Evolutionary conservation across 176 grass and related monocot genomes (phyloP).

Genomic region (Zea mays): DNA sequence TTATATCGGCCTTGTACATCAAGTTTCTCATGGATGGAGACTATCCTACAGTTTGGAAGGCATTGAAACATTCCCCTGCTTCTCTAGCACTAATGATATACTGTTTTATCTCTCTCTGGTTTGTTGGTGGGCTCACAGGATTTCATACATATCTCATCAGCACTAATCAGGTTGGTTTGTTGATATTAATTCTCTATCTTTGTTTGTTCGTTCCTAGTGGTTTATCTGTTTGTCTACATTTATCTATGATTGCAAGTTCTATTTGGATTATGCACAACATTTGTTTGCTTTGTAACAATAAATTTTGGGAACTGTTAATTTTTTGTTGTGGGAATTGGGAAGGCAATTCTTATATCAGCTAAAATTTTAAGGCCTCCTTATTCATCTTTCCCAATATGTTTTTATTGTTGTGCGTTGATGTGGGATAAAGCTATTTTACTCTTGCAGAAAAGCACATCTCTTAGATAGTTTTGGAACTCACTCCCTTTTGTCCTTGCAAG

Average conservation of each 20-base stretch:
- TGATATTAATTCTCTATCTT: neutral
- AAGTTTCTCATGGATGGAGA: constrained; percentile 78
- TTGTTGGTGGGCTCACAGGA: constrained; percentile 76
- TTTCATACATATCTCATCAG: constrained; percentile 83
- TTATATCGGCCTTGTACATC: constrained; percentile 71
- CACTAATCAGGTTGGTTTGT: constrained; percentile 64
- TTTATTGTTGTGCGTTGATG: neutral
- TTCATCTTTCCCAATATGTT: neutral
- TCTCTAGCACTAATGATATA: constrained; percentile 72
- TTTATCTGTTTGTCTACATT: constrained; percentile 6
- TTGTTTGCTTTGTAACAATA: constrained; percentile 9
- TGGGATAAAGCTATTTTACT: neutral
- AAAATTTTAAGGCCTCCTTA: constrained; percentile 6
- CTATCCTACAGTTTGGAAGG: constrained; percentile 90
- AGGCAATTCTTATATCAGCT: neutral
- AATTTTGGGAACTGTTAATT: neutral
- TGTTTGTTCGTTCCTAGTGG: constrained; percentile 13
- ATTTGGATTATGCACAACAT: constrained; percentile 3
- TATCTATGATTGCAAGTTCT: constrained; percentile 12
- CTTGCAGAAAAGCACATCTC: neutral
- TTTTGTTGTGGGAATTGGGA: neutral
- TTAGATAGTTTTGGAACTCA: neutral
- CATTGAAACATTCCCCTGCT: constrained; percentile 68
- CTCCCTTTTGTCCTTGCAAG: neutral
- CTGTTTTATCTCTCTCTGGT: constrained; percentile 74